A percentile compares a stretch with the other conserved stretches of the same genome.
Conservation (phyloP, 2,329 filamentous ascomycete species). For the Fusarium phyllophilum region DNA sequence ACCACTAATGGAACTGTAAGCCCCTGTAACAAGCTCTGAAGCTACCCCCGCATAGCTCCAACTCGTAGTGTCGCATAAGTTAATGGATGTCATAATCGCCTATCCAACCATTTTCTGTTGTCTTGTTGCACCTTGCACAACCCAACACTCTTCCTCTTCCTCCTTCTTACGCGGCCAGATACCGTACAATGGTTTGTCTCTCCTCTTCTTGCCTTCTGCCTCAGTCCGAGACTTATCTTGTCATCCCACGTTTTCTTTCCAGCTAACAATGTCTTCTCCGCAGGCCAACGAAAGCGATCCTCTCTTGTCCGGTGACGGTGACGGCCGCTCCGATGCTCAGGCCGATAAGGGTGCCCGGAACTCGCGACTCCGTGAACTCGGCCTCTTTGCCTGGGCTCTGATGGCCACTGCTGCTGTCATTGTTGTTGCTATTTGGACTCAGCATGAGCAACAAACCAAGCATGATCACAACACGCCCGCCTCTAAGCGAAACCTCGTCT, state of each 20-base stretch:
- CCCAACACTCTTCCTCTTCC: slow-evolving; percentile 1
- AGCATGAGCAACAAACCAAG: slow-evolving; percentile 71
- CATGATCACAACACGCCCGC: slow-evolving; percentile 50
- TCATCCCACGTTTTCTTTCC: background rate
- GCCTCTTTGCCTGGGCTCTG: slow-evolving; percentile 84
- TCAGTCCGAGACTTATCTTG: slow-evolving; percentile 11
- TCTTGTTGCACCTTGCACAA: slow-evolving; percentile 12
- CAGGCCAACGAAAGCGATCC: slow-evolving; percentile 56
- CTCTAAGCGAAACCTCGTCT: slow-evolving; percentile 91
- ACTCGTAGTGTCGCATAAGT: slow-evolving; percentile 11
- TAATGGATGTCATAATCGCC: slow-evolving; percentile 1
- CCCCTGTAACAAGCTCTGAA: slow-evolving; percentile 12
- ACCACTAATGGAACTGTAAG: slow-evolving; percentile 12
- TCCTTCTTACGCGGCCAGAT: slow-evolving; percentile 23
- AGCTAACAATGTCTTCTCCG: slow-evolving; percentile 30
- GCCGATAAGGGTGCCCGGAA: slow-evolving; percentile 43
- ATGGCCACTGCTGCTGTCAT: slow-evolving; percentile 82
- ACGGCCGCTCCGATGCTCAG: slow-evolving; percentile 46
- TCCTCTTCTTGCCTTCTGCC: background rate
- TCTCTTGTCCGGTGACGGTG: slow-evolving; percentile 51
- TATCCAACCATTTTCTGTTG: slow-evolving; percentile 9
- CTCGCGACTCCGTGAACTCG: slow-evolving; percentile 72
- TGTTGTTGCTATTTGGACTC: slow-evolving; percentile 79
- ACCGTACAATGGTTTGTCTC: slow-evolving; percentile 32
- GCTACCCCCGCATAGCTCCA: slow-evolving; percentile 11